phyloP scores from a whole-genome alignment of 2,329 filamentous ascomycete genomes.

The Apiospora kogelbergensis region DNA sequence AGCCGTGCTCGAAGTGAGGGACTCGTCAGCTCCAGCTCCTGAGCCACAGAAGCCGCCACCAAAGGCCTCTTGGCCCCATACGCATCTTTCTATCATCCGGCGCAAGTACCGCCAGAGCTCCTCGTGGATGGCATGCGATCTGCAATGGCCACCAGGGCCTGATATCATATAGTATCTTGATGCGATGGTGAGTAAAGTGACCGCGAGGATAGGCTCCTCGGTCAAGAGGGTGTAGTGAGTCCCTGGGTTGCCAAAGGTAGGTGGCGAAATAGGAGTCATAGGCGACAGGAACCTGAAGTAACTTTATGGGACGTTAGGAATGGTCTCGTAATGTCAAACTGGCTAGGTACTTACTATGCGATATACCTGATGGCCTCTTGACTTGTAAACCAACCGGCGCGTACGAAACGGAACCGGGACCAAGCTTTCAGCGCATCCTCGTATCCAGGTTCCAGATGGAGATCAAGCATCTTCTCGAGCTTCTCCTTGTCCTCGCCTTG shows the following conservation, averaged over 20 bases:
- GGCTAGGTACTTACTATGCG: conserved; percentile 66
- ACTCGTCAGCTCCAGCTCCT: conserved; percentile 62
- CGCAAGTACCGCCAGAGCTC: conserved; percentile 93
- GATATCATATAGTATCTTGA: conserved; percentile 82
- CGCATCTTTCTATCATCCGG: conserved; percentile 90
- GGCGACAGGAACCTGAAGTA: conserved; percentile 92
- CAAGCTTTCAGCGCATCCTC: conserved; percentile 80
- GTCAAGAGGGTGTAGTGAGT: conserved; percentile 78
- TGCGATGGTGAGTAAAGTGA: conserved; percentile 87
- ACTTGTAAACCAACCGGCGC: conserved; percentile 93
- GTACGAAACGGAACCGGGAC: conserved; percentile 90
- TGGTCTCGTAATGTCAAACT: neutral
- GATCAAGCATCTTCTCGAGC: conserved; percentile 46
- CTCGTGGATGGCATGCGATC: conserved; percentile 89
- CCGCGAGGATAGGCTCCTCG: conserved; percentile 89
- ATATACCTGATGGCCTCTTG: conserved; percentile 93
- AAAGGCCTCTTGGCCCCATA: conserved; percentile 96
- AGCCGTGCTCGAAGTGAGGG: conserved; percentile 66
- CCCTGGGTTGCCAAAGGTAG: conserved; percentile 81
- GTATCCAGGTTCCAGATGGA: conserved; percentile 54
- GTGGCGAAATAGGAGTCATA: conserved; percentile 89
- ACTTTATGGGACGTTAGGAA: conserved; percentile 39
- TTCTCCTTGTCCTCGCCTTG: conserved; percentile 24
- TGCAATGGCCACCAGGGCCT: conserved; percentile 77
- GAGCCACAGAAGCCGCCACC: conserved; percentile 83